Evolutionary conservation across 2,329 filamentous ascomycete species (phyloP).

Genomic region (Cladosporium sp.): DNA sequence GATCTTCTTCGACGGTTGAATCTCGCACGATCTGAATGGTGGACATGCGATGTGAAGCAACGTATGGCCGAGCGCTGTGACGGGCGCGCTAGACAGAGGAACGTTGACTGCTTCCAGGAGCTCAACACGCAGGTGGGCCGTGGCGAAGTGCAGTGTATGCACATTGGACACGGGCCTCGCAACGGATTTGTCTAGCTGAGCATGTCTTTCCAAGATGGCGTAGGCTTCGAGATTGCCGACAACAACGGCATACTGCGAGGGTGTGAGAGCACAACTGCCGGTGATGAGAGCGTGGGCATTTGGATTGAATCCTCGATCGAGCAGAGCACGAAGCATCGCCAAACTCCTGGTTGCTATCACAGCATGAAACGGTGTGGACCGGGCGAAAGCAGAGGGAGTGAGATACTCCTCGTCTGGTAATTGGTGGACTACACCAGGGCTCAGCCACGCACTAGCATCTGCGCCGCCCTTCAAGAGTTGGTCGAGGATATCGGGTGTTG

Average conservation of each 20-base stretch:
- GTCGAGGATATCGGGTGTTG: not conserved
- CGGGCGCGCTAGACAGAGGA: not conserved
- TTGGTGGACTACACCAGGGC: not conserved
- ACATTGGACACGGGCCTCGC: not conserved
- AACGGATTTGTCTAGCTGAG: not conserved
- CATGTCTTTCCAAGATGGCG: not conserved
- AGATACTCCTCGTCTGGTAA: not conserved
- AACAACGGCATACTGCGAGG: constrained; percentile 7
- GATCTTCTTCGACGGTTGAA: not conserved
- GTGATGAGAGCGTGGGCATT: constrained; percentile 11
- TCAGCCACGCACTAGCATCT: not conserved
- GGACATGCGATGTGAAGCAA: constrained; percentile 4
- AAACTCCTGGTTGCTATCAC: not conserved
- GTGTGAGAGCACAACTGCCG: constrained; percentile 5
- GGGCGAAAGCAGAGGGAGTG: constrained; percentile 4
- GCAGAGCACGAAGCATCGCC: not conserved
- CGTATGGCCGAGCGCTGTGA: constrained; percentile 7
- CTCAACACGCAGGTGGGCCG: not conserved
- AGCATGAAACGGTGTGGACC: constrained; percentile 11
- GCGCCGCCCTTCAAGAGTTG: not conserved
- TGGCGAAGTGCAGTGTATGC: constrained; percentile 10
- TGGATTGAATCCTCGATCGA: constrained; percentile 8
- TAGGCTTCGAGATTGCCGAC: not conserved
- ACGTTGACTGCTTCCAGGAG: not conserved
- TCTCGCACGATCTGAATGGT: not conserved